A percentile compares a stretch with the other conserved stretches of the same genome.
Evolutionary conservation across 768 basidiomycete species (phyloP).

Genomic region (Dioszegia hungarica): DNA sequence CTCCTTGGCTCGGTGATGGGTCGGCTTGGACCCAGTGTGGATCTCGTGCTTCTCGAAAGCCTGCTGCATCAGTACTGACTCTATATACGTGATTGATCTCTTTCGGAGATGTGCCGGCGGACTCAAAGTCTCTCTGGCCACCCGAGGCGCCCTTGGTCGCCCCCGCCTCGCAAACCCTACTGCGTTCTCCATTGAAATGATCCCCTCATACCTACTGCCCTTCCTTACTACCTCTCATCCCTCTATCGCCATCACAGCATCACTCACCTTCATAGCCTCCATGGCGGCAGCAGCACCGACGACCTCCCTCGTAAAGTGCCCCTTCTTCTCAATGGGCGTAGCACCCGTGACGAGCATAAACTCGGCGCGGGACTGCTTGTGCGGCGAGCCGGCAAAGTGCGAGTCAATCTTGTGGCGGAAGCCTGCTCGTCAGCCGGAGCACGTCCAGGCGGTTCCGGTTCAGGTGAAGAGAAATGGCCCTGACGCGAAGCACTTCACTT

Average conservation of each 20-base stretch:
- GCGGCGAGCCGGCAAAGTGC: background rate
- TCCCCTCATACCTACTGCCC: no score
- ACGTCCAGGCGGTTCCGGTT: no score
- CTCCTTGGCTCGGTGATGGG: slow-evolving; percentile 14
- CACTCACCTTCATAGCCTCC: slow-evolving; percentile 28
- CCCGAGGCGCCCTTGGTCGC: no score
- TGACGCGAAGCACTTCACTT: no score
- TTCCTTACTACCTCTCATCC: no score
- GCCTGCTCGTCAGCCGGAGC: background rate
- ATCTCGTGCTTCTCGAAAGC: slow-evolving; percentile 33
- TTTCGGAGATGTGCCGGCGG: no score
- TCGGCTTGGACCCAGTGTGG: slow-evolving; percentile 18
- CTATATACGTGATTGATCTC: no score
- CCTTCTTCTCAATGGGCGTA: slow-evolving; percentile 35
- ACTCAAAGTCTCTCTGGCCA: no score
- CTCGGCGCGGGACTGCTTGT: slow-evolving; percentile 23
- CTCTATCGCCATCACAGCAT: background rate
- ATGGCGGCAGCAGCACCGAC: slow-evolving; percentile 40
- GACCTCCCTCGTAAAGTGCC: slow-evolving; percentile 34
- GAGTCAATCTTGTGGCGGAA: slow-evolving; percentile 4
- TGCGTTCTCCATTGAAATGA: no score
- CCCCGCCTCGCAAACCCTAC: no score
- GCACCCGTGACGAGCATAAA: slow-evolving; percentile 29
- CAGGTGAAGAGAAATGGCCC: no score
- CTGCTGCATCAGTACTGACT: background rate